A percentile compares a stretch with the other conserved stretches of the same genome.
These are phyloP conservation scores for Bolboschoenoplectus hybrid DNA, from an alignment of 202 grass and related monocot genomes.

Conservation along the genomic window DNA sequence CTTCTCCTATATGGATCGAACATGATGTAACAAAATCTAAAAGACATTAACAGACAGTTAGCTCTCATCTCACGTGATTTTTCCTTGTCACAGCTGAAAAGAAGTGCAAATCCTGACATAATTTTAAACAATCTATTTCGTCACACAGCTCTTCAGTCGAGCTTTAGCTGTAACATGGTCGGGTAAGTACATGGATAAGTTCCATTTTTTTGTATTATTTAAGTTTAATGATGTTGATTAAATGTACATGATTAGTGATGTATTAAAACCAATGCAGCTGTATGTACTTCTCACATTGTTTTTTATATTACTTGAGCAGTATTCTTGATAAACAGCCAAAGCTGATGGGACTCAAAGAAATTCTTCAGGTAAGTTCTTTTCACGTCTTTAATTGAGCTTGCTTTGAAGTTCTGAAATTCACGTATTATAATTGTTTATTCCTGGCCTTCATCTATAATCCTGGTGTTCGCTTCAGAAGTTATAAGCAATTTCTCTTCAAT, in stretches of 20 bases:
- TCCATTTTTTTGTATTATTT: neutral
- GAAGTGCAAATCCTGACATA: conserved; percentile 70
- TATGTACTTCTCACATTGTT: conserved; percentile 23
- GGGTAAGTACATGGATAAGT: conserved; percentile 59
- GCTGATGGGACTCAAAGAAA: conserved; percentile 94
- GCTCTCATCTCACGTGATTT: conserved; percentile 11
- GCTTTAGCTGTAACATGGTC: conserved; percentile 99
- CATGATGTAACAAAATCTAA: neutral
- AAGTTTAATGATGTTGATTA: conserved; percentile 28
- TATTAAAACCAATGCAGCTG: conserved; percentile 30
- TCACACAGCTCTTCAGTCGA: conserved; percentile 90
- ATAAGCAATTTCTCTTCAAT: neutral
- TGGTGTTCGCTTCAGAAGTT: conserved; percentile 2
- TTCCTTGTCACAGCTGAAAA: conserved; percentile 72
- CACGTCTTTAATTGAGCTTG: neutral
- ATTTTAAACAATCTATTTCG: conserved; percentile 93
- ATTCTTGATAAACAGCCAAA: conserved; percentile 94
- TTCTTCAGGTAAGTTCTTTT: conserved; percentile 69
- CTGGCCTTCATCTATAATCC: conserved; percentile 24
- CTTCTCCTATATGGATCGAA: conserved; percentile 27
- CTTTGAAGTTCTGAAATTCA: conserved; percentile 5
- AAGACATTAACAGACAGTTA: conserved; percentile 2
- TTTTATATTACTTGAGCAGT: conserved; percentile 57
- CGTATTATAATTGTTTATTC: neutral
- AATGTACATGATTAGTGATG: conserved; percentile 25